Percentiles rank a stretch among this genome's conserved stretches.
phyloP scores from a whole-genome alignment of 2,329 filamentous ascomycete species.

The Corinectria fuckeliana region DNA sequence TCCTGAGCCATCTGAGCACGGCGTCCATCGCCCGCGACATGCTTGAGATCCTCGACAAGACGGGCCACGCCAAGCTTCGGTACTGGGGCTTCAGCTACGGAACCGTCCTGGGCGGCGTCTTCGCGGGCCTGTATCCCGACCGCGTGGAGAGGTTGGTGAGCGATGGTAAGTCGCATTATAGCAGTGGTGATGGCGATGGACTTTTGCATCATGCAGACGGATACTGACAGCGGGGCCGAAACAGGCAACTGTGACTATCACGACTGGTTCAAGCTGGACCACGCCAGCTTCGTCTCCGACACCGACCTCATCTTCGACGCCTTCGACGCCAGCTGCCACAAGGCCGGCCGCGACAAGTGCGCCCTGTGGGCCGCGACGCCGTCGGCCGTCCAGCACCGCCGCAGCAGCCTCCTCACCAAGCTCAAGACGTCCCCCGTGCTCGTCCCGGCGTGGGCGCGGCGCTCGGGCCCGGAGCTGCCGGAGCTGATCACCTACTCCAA shows the following conservation, averaged over 20 bases:
- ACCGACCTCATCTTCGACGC: constrained; percentile 59
- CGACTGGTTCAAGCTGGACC: constrained; percentile 56
- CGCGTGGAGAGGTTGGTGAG: constrained; percentile 57
- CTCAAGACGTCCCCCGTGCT: constrained; percentile 53
- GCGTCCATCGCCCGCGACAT: constrained; percentile 55
- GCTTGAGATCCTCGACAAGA: constrained; percentile 53
- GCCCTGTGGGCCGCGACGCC: constrained; percentile 49
- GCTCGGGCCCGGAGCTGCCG: constrained; percentile 49
- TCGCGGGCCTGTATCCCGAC: constrained; percentile 60
- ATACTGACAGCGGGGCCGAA: background rate
- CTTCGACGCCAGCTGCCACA: constrained; percentile 61
- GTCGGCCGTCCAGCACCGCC: constrained; percentile 46
- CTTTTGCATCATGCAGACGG: background rate
- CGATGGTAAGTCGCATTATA: constrained; percentile 49
- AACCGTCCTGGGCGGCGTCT: constrained; percentile 58
- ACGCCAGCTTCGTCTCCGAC: constrained; percentile 58
- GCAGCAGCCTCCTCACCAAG: constrained; percentile 47
- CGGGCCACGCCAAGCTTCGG: constrained; percentile 50
- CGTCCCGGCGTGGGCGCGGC: constrained; percentile 40
- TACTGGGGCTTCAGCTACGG: constrained; percentile 66
- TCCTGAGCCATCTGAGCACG: constrained; percentile 52
- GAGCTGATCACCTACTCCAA: constrained; percentile 58
- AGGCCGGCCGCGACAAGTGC: constrained; percentile 56
- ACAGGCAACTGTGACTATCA: constrained; percentile 58
- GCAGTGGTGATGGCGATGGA: too few species aligned